A percentile compares a stretch with the other conserved stretches of the same genome.
Conservation (phyloP, 1,284 basidiomycete genomes). For the Phylloboletellus chloephorus region DNA sequence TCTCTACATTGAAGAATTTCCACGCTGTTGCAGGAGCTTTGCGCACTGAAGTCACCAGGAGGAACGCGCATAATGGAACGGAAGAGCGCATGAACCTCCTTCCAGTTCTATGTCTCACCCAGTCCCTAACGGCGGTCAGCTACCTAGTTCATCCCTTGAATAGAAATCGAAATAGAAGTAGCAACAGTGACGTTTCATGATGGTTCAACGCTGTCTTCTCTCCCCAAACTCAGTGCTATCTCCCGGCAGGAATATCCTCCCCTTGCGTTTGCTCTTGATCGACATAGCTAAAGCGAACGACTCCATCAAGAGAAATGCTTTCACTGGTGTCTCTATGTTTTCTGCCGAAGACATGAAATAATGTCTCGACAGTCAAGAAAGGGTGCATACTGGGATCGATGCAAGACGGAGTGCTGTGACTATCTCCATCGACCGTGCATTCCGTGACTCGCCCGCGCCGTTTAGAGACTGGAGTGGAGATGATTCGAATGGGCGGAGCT, state of each 20-base stretch:
- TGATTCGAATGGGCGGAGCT: neutral
- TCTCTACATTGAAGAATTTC: too few species aligned
- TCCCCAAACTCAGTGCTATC: slow-evolving; percentile 17
- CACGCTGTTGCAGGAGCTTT: too few species aligned
- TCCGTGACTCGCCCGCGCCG: neutral
- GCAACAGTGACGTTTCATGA: neutral
- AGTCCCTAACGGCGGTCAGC: neutral
- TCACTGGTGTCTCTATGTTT: slow-evolving; percentile 21
- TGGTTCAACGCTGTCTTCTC: slow-evolving; percentile 19
- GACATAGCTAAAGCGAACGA: slow-evolving; percentile 22
- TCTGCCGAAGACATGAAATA: slow-evolving; percentile 9
- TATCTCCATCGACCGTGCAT: neutral
- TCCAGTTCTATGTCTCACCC: neutral
- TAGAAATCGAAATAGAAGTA: too few species aligned
- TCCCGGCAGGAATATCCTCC: slow-evolving; percentile 20
- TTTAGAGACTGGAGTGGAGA: slow-evolving; percentile 9
- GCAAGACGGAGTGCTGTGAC: slow-evolving; percentile 7
- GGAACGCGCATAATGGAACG: too few species aligned
- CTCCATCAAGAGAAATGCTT: slow-evolving; percentile 19
- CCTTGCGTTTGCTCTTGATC: slow-evolving; percentile 25
- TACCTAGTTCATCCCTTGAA: neutral
- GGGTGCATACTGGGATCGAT: slow-evolving; percentile 11
- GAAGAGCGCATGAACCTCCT: neutral
- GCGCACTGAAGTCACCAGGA: too few species aligned
- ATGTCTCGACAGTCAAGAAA: neutral